Evolutionary conservation across 2,329 filamentous ascomycete genomes (phyloP).

Genomic region (Endothia cerciana): DNA sequence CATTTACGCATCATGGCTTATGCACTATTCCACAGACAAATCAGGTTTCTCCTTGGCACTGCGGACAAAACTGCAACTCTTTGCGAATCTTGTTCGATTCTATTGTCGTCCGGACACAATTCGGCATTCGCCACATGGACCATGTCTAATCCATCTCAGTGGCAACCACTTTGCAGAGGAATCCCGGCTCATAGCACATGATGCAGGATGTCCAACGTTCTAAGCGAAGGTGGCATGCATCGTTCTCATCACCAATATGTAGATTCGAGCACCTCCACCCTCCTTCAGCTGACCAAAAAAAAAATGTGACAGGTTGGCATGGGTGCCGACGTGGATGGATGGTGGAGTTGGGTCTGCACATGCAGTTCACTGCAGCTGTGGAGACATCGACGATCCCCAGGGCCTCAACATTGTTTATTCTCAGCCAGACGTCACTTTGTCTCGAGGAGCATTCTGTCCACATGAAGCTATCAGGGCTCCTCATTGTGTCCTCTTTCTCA

Average conservation of each 20-base stretch:
- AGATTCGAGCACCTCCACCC: background rate
- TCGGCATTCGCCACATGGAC: background rate
- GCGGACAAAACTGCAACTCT: background rate
- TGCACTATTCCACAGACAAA: background rate
- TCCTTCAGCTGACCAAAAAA: background rate
- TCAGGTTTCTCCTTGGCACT: background rate
- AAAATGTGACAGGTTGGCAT: background rate
- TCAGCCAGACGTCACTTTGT: background rate
- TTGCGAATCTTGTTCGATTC: background rate
- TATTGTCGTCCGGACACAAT: background rate
- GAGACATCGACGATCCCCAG: background rate
- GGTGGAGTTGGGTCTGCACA: background rate
- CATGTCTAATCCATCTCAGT: background rate
- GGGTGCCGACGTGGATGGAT: background rate
- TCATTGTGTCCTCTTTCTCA: background rate
- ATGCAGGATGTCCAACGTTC: background rate
- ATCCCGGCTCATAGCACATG: background rate
- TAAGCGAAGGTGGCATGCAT: background rate
- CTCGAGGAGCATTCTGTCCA: background rate
- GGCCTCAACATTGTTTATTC: background rate
- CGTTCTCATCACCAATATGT: background rate
- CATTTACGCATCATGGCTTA: background rate
- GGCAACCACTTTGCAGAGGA: background rate
- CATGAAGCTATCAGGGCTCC: background rate
- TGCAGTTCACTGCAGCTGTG: background rate